phyloP scores from a whole-genome alignment of 805 yeast genomes.

The Wickerhamiella alocasiicola region DNA sequence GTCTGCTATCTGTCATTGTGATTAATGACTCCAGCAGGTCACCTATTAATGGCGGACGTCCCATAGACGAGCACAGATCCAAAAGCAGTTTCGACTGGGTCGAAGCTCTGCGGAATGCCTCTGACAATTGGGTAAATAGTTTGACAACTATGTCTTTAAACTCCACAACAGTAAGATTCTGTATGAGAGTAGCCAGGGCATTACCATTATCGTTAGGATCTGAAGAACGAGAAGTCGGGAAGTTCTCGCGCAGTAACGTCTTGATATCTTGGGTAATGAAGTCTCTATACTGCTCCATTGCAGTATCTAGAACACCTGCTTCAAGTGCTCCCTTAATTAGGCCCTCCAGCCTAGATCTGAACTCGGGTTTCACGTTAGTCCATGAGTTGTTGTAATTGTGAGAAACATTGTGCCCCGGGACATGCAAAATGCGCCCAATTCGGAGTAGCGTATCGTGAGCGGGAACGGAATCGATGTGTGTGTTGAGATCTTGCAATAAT shows the following conservation, averaged over 20 bases:
- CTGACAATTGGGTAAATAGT: constrained; percentile 53
- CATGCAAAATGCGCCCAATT: constrained; percentile 27
- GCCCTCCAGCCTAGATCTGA: constrained; percentile 34
- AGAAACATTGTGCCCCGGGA: neutral
- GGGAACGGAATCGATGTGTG: constrained; percentile 41
- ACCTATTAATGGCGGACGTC: constrained; percentile 50
- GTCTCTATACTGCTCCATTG: constrained; percentile 56
- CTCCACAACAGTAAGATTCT: constrained; percentile 57
- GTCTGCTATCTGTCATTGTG: constrained; percentile 57
- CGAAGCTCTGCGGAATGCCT: constrained; percentile 59
- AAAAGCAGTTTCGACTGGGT: constrained; percentile 68
- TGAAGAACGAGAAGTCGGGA: constrained; percentile 34
- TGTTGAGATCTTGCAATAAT: constrained; percentile 49
- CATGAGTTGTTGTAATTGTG: constrained; percentile 28
- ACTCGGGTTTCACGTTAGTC: constrained; percentile 29
- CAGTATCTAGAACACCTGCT: constrained; percentile 47
- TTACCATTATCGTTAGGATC: neutral
- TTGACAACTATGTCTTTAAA: constrained; percentile 57
- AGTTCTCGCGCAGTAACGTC: constrained; percentile 47
- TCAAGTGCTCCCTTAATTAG: constrained; percentile 46
- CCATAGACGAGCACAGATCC: constrained; percentile 47
- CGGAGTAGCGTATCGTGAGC: constrained; percentile 40
- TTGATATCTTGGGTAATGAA: constrained; percentile 59
- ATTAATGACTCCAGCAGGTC: constrained; percentile 54
- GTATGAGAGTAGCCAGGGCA: constrained; percentile 35